Conservation (phyloP, 2,329 filamentous ascomycete species). For the Alternaria brassicae region DNA sequence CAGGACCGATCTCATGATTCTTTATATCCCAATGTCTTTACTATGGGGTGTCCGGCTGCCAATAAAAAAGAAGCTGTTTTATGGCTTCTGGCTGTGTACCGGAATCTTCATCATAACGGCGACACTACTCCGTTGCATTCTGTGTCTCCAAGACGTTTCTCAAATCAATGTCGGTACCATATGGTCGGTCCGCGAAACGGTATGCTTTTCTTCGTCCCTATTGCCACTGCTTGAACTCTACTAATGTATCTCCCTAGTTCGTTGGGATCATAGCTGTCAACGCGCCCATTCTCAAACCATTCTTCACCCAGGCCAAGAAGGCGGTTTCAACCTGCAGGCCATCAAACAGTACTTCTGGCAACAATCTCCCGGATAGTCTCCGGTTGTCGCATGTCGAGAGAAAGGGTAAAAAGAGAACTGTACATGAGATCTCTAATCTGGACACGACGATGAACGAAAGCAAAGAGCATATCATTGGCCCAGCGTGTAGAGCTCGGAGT, state of each 20-base stretch:
- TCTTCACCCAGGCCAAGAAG: not conserved
- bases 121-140: constrained; percentile 1
- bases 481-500: not conserved
- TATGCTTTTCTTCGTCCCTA: not conserved
- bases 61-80: not conserved
- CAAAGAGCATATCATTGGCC: constrained; percentile 1
- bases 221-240: not conserved
- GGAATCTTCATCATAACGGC: constrained; percentile 6
- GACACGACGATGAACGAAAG: constrained; percentile 7
- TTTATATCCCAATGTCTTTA: constrained; percentile 5
- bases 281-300: constrained; percentile 6
- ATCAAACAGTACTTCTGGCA: not conserved
- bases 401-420: constrained; percentile 6
- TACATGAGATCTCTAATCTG: constrained; percentile 4
- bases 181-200: constrained; percentile 12
- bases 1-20: constrained; percentile 9
- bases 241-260: not conserved
- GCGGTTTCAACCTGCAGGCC: not conserved
- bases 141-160: constrained; percentile 10
- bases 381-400: constrained; percentile 7
- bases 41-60: constrained; percentile 6
- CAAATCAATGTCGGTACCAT: constrained; percentile 10
- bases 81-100: constrained; percentile 6
- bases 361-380: not conserved
- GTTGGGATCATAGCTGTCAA: constrained; percentile 9